phyloP scores from a whole-genome alignment of 495 filamentous ascomycete genomes.

The Talaromyces liani region DNA sequence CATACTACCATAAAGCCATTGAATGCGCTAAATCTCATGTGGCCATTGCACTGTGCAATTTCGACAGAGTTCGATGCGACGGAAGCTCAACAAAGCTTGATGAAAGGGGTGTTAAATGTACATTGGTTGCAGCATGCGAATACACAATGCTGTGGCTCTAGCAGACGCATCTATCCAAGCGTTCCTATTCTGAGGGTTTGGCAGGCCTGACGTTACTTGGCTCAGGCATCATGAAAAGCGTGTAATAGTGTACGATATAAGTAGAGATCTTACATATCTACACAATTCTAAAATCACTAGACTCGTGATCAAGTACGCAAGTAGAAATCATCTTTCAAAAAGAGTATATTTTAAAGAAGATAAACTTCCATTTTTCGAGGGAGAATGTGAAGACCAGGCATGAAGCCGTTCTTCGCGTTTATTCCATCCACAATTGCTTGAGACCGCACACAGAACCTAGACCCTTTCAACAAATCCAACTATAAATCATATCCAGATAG shows the following conservation, averaged over 20 bases:
- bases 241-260: not conserved
- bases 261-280: not conserved
- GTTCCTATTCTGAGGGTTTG: not conserved
- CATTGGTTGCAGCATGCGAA: not conserved
- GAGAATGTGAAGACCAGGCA: constrained; percentile 46
- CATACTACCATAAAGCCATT: not conserved
- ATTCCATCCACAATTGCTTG: constrained; percentile 46
- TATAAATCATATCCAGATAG: not conserved
- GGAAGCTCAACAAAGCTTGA: not conserved
- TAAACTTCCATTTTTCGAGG: not conserved
- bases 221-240: not conserved
- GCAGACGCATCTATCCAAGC: not conserved
- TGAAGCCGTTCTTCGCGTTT: constrained; percentile 51
- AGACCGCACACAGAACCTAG: constrained; percentile 13
- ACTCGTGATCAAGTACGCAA: not conserved
- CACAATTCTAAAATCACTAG: not conserved
- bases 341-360: not conserved
- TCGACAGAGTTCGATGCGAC: not conserved
- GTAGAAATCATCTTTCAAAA: not conserved
- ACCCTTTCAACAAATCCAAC: not conserved
- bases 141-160: not conserved
- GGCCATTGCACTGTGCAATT: not conserved
- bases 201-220: not conserved
- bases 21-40: not conserved
- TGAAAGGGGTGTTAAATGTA: not conserved